Base-by-base conservation (phyloP, 1,139 yeast genomes). In the Taphrina populina region DNA sequence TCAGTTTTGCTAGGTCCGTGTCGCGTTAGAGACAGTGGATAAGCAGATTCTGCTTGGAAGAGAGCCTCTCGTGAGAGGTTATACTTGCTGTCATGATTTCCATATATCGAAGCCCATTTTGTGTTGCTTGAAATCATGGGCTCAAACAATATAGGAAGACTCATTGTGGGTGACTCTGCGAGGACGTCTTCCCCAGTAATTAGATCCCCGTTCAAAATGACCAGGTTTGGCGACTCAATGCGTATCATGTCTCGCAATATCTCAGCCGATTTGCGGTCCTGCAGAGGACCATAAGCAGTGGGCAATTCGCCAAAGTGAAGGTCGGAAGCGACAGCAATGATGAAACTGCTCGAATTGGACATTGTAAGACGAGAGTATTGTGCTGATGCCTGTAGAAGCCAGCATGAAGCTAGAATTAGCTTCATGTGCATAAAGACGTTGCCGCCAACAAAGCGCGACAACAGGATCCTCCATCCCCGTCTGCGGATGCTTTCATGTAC, bases 71-170 rank as follows among this genome's bases (percentile, higher is more conserved):
- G 27, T 6, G 27, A n/a, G 13, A 37, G 29, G 13, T 37, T 37
- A 23, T 37, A 37, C 43, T 37, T 37, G 43, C 30, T 37, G 29
- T 37, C 43, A 29, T 37, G 43, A 21, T 37, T 37, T 21, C 43
- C 43, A 8, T 37, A 37, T 6, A 19, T 37, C 43, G 43, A 37
- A 4, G 43, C 29, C 43, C 43, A 37, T 19, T 27, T 27, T 4
- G 24, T 29, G 15, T 37, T 37, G 15, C 29, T 29, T 13, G 21
- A 27, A 1, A 37, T 2, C 43, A 37, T 37, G 29, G 43, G 43
- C 17, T 37, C 23, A 3, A 37, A 37, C 15, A 37, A 19, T 5
- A 37, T 11, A 8, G 21, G 23, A 17, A 37, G 29, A 23, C 43
- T 23, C 11, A 17, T 23, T 15, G 43, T 37, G 13, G 43, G 23